Percentiles rank a stretch among this genome's conserved stretches.
Evolutionary conservation across 1,284 basidiomycete genomes (phyloP).

Genomic region (Leccinum subrobustum): DNA sequence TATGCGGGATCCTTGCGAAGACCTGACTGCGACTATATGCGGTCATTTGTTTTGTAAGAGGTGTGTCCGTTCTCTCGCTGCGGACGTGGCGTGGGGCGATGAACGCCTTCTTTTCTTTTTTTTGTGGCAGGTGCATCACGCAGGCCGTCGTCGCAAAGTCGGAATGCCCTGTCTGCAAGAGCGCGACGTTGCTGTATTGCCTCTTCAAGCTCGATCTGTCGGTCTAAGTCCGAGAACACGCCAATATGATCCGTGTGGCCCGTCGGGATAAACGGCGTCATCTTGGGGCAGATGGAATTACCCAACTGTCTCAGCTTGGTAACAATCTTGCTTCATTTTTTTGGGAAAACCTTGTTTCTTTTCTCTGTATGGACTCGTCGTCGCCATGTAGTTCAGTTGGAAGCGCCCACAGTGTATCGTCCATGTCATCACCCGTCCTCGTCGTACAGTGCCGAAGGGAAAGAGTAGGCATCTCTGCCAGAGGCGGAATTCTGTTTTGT

Average conservation of each 20-base stretch:
- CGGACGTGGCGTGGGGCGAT: neutral
- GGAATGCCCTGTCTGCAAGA: constrained; percentile 47
- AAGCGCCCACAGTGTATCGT: neutral
- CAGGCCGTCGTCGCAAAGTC: constrained; percentile 43
- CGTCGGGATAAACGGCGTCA: neutral
- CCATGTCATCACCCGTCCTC: neutral
- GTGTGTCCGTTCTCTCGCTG: constrained; percentile 33
- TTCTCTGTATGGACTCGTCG: neutral
- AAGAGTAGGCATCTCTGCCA: too few relatives aligned
- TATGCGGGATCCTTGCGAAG: constrained; percentile 40
- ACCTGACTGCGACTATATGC: constrained; percentile 53
- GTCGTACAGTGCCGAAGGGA: neutral
- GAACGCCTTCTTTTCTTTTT: neutral
- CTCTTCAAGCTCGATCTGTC: constrained; percentile 35
- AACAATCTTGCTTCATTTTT: neutral
- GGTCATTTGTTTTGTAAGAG: constrained; percentile 57
- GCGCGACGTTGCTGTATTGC: constrained; percentile 50
- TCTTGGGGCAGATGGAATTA: neutral
- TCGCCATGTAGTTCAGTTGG: neutral
- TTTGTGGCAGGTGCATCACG: constrained; percentile 46
- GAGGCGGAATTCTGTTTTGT: too few relatives aligned
- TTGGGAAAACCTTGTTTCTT: neutral
- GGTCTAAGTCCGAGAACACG: constrained; percentile 2
- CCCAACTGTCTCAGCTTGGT: neutral
- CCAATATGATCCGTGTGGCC: neutral